Evolutionary conservation across 1,284 basidiomycete genomes (phyloP), one percentile per base, ranked within the genome.

Genomic region (Austroboletus novae-zelandiae): DNA sequence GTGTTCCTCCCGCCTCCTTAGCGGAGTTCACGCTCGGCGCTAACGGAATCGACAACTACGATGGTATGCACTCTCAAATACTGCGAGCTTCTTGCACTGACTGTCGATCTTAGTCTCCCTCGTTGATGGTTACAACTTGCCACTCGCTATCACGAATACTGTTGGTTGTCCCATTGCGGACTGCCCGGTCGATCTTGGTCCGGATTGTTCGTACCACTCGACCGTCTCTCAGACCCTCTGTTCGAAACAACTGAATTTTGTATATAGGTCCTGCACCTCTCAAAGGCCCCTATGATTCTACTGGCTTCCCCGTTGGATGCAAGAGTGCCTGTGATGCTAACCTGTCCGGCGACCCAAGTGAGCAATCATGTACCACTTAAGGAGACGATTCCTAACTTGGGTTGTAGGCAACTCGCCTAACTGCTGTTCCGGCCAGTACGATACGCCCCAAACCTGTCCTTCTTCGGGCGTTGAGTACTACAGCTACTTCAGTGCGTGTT

Each of bases 1-100:
- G 83, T 53, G 77, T 83, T 7, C 80, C 83, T 29, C 83, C 83
- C 46, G 81, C 77, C 5, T 75, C 77, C 15, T 67, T 84, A 23
- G 81, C 80, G 5, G 81, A 84, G 57, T 84, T 73, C 64, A 84
- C 78, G 14, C 67, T 85, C 8, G 51, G 60, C 10, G 9, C 55
- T 14, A 43, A 44, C 30, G 65, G 55, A 17, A 1, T 45, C 10
- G 65, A 65, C 43, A 64, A 60, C 37, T 65, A 61, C 34, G 62
- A 68, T 48, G 62, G 67, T 68, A 23, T 23, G 4, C 5, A 23
- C 5, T 23, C 20, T 23, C 20, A 5, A 23, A 3, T 5, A 23
- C 20, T 23, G 20, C 20, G 20, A 23, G 20, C 20, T 23, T 23
- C 20, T 23, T 23, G 20, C 20, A 23, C 20, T 23, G 20, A 23